Base-by-base conservation (phyloP, 176 grass and related monocot species). In the Juncus effusus region DNA sequence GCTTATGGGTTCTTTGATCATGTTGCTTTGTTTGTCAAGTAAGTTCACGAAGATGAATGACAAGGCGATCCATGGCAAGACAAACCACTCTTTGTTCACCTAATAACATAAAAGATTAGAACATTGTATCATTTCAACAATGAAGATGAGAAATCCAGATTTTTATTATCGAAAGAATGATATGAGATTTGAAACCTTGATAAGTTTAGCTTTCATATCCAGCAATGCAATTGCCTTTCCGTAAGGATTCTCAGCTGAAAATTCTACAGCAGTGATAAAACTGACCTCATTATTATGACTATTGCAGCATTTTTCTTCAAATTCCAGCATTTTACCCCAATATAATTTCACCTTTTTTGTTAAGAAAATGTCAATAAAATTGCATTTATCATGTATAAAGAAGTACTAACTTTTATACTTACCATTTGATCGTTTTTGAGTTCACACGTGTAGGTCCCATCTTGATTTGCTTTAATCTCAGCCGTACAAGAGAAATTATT, bases 291-390 rank as follows among this genome's bases (percentile, higher is more conserved):
- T 62, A 16, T 66, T 77, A 13, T 42, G 13, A 10, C 45, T 62
- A 13, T 39, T 38, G 77, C 79, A 89, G 45, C 73, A 83, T 81
- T 53, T 95, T 4, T 49, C 79, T 55, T 89, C 62, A 35, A 78
- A 95, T 53, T 83, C 82, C 4, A 95, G 77, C 52, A 15, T 89
- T 64, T 58, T 84, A 40, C 90, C 90, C 11, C 7, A 36, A 50
- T 83, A 89, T 11, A 95, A 66, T 77, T 89, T 95, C 64, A 95
- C 71, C 90, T 95, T 67, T 6, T 56, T 69, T 57, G 45, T 51
- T 47, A 63, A 35, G 73, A n/a, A 36, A 47, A 35, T 51, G 3
- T 19, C 15, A 36, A 56, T 40, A 40, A 6, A 72, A 11, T 7
- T 13, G 36, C 14, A 58, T 67, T 67, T 60, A n/a, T 13, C 60